Evolutionary conservation across 1,284 basidiomycete species (phyloP).

Genomic region (Apiotrichum laibachii): DNA sequence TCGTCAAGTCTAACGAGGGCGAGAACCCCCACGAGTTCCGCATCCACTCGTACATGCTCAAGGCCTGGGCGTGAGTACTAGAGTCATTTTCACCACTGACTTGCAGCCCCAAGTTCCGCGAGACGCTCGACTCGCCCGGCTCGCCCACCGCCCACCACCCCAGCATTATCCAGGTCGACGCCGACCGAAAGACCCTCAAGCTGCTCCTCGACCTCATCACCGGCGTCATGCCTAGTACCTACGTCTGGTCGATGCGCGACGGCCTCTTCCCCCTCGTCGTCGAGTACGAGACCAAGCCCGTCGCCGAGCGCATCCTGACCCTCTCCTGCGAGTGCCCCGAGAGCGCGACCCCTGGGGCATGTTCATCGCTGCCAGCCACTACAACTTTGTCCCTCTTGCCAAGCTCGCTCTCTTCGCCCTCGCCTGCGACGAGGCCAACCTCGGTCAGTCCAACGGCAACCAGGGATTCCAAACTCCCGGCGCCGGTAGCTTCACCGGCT

Average conservation of each 20-base stretch:
- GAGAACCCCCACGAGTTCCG: conserved; percentile 17
- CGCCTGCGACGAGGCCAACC: neutral
- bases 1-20: conserved; percentile 23
- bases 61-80: conserved; percentile 27
- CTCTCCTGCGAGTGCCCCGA: conserved; percentile 7
- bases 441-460: too few relatives aligned
- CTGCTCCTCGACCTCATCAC: conserved; percentile 23
- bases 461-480: too few relatives aligned
- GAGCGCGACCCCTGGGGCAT: conserved; percentile 15
- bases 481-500: too few relatives aligned
- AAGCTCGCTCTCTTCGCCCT: conserved; percentile 8
- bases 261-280: conserved; percentile 23
- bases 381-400: conserved; percentile 11
- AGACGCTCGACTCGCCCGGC: neutral
- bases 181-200: conserved; percentile 19
- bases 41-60: conserved; percentile 25
- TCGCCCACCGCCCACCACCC: neutral
- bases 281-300: conserved; percentile 7
- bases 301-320: conserved; percentile 18
- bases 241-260: conserved; percentile 13
- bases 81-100: neutral
- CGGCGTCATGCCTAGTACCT: conserved; percentile 12
- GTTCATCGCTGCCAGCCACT: conserved; percentile 8
- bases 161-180: conserved; percentile 7
- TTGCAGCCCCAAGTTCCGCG: conserved; percentile 7